phyloP scores from a whole-genome alignment of 1,139 yeast species.

The Diutina sp. region DNA sequence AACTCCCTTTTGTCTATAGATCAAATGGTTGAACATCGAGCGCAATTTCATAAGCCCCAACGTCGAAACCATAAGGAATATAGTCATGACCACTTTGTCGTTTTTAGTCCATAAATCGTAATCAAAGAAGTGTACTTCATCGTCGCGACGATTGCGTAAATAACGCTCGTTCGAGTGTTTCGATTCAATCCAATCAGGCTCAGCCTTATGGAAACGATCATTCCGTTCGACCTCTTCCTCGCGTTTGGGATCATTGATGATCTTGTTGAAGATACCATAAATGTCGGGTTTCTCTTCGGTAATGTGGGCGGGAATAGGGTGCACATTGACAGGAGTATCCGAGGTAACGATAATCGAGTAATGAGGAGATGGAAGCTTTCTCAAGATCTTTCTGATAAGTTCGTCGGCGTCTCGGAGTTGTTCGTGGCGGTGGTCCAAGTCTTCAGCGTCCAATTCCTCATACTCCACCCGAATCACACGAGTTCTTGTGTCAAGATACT shows the following conservation, averaged over 20 bases:
- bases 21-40: neutral
- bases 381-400: conserved; percentile 33
- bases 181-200: conserved; percentile 7
- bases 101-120: conserved; percentile 26
- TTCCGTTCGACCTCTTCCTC: conserved; percentile 44
- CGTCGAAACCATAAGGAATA: conserved; percentile 16
- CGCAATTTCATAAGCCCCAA: conserved; percentile 9
- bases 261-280: conserved; percentile 32
- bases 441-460: conserved; percentile 12
- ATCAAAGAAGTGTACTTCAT: conserved; percentile 26
- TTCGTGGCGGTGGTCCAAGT: conserved; percentile 7
- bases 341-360: conserved; percentile 41
- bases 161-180: conserved; percentile 9
- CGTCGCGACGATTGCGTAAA: conserved; percentile 7
- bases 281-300: conserved; percentile 17
- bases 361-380: conserved; percentile 60
- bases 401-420: conserved; percentile 22
- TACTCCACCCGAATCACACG: conserved; percentile 48
- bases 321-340: conserved; percentile 10
- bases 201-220: conserved; percentile 11
- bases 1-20: neutral
- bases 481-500: conserved; percentile 45
- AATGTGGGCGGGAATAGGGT: conserved; percentile 19
- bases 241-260: conserved; percentile 33
- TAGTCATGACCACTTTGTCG: conserved; percentile 25